Conservation (phyloP, 371 early-diverging fungal genomes). For the Syncephalis plumigaleata region DNA sequence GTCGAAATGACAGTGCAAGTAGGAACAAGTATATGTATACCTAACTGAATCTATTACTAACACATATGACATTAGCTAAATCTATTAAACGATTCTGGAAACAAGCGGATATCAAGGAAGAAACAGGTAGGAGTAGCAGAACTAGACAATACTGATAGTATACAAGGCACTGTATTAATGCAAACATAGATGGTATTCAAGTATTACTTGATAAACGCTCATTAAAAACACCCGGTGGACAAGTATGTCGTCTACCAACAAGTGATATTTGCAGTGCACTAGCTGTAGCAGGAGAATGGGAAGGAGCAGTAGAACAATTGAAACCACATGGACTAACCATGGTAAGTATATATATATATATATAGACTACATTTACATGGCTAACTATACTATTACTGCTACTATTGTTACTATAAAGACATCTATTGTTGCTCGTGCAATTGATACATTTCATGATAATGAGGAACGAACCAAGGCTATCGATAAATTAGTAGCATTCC, state of each 20-base stretch:
- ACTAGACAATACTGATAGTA: not conserved
- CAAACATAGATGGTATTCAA: conserved; percentile 22
- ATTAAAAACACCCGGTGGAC: conserved; percentile 71
- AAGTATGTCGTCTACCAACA: conserved; percentile 34
- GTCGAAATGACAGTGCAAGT: no score
- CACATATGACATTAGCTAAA: no score
- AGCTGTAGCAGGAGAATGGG: conserved; percentile 88
- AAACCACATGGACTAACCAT: conserved; percentile 77
- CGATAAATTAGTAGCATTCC: conserved; percentile 52
- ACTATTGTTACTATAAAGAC: conserved; percentile 33
- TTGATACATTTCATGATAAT: conserved; percentile 48
- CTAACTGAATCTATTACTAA: no score
- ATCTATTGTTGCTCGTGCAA: conserved; percentile 64
- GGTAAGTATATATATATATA: conserved; percentile 24
- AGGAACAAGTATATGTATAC: no score
- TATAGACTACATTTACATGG: not conserved
- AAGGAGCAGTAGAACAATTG: conserved; percentile 53
- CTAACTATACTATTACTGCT: no score
- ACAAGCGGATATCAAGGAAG: conserved; percentile 33
- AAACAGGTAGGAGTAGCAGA: conserved; percentile 19
- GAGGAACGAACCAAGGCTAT: conserved; percentile 41
- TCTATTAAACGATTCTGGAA: conserved; percentile 65
- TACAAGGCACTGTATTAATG: no score
- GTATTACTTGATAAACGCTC: conserved; percentile 62
- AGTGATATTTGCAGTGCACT: conserved; percentile 45